Percentiles rank a stretch among this genome's conserved stretches.
These are phyloP conservation scores for Suillus brevipes DNA, from an alignment of 768 basidiomycete genomes.

Conservation along the genomic window DNA sequence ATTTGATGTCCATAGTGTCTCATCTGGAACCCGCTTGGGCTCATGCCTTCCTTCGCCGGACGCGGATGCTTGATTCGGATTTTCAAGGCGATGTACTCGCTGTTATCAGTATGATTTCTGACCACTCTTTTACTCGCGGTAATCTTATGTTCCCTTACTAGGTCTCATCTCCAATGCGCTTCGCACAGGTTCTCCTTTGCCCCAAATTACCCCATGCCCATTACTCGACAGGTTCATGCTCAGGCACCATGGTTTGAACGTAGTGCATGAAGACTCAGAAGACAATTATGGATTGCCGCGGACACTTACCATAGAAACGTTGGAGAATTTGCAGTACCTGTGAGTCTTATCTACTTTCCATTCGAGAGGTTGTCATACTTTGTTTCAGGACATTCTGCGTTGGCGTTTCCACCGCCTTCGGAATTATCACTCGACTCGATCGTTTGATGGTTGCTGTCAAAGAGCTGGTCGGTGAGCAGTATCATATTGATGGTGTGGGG, in stretches of 20 bases:
- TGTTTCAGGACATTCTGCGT: constrained; percentile 62
- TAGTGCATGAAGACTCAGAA: constrained; percentile 70
- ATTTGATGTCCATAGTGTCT: constrained; percentile 71
- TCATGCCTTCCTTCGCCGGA: constrained; percentile 70
- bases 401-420: constrained; percentile 67
- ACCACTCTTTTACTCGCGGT: not conserved
- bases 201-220: constrained; percentile 85
- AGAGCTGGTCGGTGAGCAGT: constrained; percentile 85
- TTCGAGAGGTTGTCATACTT: constrained; percentile 1
- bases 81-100: constrained; percentile 87
- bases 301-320: constrained; percentile 67
- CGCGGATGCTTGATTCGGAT: constrained; percentile 71
- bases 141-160: constrained; percentile 24
- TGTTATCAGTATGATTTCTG: constrained; percentile 60
- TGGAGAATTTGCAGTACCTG: constrained; percentile 79
- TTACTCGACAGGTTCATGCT: constrained; percentile 48
- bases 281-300: constrained; percentile 75
- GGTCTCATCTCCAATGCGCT: constrained; percentile 78
- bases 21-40: constrained; percentile 79
- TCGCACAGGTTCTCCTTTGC: constrained; percentile 70
- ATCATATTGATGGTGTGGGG: constrained; percentile 76
- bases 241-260: constrained; percentile 57
- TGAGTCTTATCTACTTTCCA: constrained; percentile 38
- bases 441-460: constrained; percentile 79
- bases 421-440: constrained; percentile 73